Evolutionary conservation across 306 rosid genomes (phyloP).

Genomic region (Pyrus pyrifolia): DNA sequence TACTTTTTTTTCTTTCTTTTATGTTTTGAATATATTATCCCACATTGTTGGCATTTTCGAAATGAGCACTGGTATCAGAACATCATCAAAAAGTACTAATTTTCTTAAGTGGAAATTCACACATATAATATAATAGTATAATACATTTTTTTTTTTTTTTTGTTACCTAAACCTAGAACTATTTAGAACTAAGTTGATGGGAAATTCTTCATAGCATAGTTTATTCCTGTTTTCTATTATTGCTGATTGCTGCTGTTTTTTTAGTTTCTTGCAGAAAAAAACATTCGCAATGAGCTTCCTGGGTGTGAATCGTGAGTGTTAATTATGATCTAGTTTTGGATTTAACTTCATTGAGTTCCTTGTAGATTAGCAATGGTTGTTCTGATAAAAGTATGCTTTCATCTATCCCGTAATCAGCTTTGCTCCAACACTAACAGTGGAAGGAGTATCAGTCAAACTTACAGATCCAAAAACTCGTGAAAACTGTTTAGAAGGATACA

Average conservation of each 20-base stretch:
- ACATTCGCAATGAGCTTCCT: slow-evolving; percentile 55
- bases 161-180: neutral
- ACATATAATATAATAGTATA: too few species aligned
- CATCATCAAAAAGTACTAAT: neutral
- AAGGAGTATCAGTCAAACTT: slow-evolving; percentile 61
- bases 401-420: slow-evolving; percentile 38
- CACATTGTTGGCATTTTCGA: neutral
- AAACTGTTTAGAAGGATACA: slow-evolving; percentile 66
- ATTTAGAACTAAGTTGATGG: neutral
- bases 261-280: slow-evolving; percentile 62
- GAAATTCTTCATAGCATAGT: neutral
- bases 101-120: neutral
- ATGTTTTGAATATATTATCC: neutral
- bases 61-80: neutral
- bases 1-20: neutral
- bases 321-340: slow-evolving; percentile 14
- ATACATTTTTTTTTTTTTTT: too few species aligned
- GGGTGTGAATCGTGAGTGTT: slow-evolving; percentile 59
- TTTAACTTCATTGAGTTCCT: slow-evolving; percentile 5
- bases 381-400: slow-evolving; percentile 16
- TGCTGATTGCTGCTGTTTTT: slow-evolving; percentile 28
- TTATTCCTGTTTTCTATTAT: slow-evolving; percentile 15
- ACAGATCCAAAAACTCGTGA: slow-evolving; percentile 62
- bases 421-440: slow-evolving; percentile 53
- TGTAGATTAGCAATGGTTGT: slow-evolving; percentile 6